phyloP scores from a whole-genome alignment of 2,329 filamentous ascomycete species.

The Hymenoscyphus linearis region DNA sequence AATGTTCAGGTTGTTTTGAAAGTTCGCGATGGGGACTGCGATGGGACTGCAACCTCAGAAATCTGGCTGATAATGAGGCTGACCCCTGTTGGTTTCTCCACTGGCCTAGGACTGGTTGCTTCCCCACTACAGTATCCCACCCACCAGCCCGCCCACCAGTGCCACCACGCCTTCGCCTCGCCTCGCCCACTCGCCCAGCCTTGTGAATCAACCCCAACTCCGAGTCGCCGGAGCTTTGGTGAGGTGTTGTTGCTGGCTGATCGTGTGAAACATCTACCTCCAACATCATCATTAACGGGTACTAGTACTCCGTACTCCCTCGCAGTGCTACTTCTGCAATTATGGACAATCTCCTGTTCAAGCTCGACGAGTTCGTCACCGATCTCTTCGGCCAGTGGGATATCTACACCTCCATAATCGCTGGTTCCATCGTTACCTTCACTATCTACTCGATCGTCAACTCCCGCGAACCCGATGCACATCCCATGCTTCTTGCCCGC shows the following conservation, averaged over 20 bases:
- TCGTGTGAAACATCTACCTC: not conserved
- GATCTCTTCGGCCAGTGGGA: constrained; percentile 76
- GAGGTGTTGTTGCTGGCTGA: not conserved
- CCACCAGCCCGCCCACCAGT: too few species aligned
- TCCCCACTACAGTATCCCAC: too few species aligned
- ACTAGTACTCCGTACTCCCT: not conserved
- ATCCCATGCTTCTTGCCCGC: constrained; percentile 83
- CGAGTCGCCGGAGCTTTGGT: not conserved
- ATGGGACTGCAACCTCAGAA: not conserved
- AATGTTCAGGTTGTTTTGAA: constrained; percentile 1
- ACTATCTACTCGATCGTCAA: constrained; percentile 67
- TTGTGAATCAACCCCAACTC: not conserved
- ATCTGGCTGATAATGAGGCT: not conserved
- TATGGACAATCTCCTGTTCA: constrained; percentile 51
- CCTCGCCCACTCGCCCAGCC: not conserved
- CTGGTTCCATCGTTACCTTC: constrained; percentile 59
- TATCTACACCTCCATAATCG: constrained; percentile 67
- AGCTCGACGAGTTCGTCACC: constrained; percentile 67
- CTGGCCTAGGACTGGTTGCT: too few species aligned
- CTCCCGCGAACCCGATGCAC: constrained; percentile 77
- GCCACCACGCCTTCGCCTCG: not conserved
- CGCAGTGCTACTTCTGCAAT: not conserved
- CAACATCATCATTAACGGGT: not conserved
- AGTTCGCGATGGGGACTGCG: not conserved
- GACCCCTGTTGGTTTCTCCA: not conserved